Percentiles rank a stretch among this genome's conserved stretches.
These are phyloP conservation scores for Sporothrix inflata DNA, from an alignment of 2,329 filamentous ascomycete genomes.

Conservation along the genomic window DNA sequence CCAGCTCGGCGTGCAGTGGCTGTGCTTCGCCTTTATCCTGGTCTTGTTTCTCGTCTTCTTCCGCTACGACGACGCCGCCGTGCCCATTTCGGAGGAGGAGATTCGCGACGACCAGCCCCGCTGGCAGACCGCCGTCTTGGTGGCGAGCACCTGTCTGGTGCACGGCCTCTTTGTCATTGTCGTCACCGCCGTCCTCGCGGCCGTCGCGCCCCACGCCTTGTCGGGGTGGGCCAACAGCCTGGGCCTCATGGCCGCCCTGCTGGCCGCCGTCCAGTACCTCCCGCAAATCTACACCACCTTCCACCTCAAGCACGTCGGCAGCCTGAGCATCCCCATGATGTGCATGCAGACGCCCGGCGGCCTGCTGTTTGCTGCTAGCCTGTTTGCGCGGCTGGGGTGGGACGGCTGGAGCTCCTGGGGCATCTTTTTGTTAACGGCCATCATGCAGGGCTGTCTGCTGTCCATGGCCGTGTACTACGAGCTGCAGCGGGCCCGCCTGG, in stretches of 20 bases:
- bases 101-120: constrained; percentile 58
- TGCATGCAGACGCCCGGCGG: constrained; percentile 94
- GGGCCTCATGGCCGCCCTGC: constrained; percentile 74
- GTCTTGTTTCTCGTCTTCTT: constrained; percentile 96
- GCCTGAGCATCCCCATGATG: constrained; percentile 96
- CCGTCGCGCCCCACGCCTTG: constrained; percentile 65
- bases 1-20: constrained; percentile 90
- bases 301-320: constrained; percentile 80
- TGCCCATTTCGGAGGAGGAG: constrained; percentile 54
- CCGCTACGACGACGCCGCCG: constrained; percentile 62
- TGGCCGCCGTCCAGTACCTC: constrained; percentile 88
- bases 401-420: constrained; percentile 96
- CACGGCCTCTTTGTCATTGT: constrained; percentile 75
- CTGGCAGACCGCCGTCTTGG: constrained; percentile 77
- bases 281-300: constrained; percentile 95
- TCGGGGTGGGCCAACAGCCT: constrained; percentile 82
- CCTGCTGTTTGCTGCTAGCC: constrained; percentile 83
- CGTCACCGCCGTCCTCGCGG: constrained; percentile 68
- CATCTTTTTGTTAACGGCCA: constrained; percentile 83
- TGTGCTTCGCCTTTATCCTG: constrained; percentile 87
- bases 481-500: constrained; percentile 45
- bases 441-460: constrained; percentile 80
- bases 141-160: constrained; percentile 72
- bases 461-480: constrained; percentile 80
- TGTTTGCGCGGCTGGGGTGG: constrained; percentile 76